phyloP scores from a whole-genome alignment of 257 asterid genomes.

The Solanum peruvianum region DNA sequence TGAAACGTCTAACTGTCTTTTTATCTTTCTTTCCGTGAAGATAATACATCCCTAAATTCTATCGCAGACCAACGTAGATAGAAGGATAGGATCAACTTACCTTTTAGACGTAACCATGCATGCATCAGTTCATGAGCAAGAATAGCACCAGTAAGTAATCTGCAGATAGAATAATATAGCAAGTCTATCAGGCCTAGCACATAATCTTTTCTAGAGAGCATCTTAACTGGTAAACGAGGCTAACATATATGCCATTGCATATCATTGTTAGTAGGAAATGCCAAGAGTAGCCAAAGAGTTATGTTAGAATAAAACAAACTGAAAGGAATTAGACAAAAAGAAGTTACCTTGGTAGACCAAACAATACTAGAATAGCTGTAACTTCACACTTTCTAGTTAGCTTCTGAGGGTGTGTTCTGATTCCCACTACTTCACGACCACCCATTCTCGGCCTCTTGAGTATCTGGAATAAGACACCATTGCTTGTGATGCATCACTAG shows the following conservation, averaged over 20 bases:
- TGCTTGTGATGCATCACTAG: background rate
- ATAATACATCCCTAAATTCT: background rate
- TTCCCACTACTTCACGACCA: slow-evolving; percentile 54
- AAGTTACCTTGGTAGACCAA: slow-evolving; percentile 85
- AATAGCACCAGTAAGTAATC: slow-evolving; percentile 84
- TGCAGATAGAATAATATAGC: slow-evolving; percentile 17
- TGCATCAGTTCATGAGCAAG: slow-evolving; percentile 97
- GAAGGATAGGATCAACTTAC: slow-evolving; percentile 12
- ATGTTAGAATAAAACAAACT: background rate
- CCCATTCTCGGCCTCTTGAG: slow-evolving; percentile 73
- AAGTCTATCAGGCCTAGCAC: background rate
- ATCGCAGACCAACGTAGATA: background rate
- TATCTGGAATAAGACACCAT: slow-evolving; percentile 28
- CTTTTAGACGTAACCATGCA: slow-evolving; percentile 88
- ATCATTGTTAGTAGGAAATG: background rate
- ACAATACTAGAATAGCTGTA: slow-evolving; percentile 85
- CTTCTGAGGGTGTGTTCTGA: slow-evolving; percentile 78
- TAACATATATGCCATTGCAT: background rate
- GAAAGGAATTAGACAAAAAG: background rate
- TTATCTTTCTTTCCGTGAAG: background rate
- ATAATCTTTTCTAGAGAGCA: background rate
- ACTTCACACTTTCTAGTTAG: slow-evolving; percentile 76
- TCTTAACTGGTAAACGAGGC: background rate
- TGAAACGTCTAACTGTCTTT: background rate
- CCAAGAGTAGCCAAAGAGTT: background rate